These are phyloP conservation scores for Fraxinus velutina DNA, from an alignment of 305 asterid genomes.

Conservation along the genomic window DNA sequence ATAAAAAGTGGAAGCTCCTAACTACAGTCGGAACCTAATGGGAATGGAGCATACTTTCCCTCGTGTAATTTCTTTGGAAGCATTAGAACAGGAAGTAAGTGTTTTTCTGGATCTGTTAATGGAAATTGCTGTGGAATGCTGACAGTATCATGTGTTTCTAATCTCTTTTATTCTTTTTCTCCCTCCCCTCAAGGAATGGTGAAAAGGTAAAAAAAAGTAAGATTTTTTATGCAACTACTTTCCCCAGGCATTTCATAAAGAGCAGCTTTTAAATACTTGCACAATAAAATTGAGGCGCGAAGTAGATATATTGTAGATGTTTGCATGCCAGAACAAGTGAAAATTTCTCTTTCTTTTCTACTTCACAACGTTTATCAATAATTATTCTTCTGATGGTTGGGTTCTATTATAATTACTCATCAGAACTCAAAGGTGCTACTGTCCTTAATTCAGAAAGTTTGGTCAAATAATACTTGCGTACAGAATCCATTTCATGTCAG, in stretches of 20 bases:
- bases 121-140: background rate
- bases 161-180: background rate
- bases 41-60: background rate
- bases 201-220: background rate
- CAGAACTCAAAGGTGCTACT: background rate
- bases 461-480: background rate
- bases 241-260: background rate
- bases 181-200: background rate
- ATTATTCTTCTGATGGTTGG: background rate
- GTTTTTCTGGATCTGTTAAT: background rate
- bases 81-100: background rate
- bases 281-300: background rate
- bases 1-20: background rate
- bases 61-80: background rate
- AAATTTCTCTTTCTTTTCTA: background rate
- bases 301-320: background rate
- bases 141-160: background rate
- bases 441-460: background rate
- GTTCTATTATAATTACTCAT: background rate
- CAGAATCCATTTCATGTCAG: background rate
- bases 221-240: background rate
- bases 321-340: background rate
- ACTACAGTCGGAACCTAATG: background rate
- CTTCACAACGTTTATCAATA: background rate
- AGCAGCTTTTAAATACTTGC: background rate